Base-by-base conservation (phyloP, 2,329 filamentous ascomycete genomes). In the Aspergillus floridensis region DNA sequence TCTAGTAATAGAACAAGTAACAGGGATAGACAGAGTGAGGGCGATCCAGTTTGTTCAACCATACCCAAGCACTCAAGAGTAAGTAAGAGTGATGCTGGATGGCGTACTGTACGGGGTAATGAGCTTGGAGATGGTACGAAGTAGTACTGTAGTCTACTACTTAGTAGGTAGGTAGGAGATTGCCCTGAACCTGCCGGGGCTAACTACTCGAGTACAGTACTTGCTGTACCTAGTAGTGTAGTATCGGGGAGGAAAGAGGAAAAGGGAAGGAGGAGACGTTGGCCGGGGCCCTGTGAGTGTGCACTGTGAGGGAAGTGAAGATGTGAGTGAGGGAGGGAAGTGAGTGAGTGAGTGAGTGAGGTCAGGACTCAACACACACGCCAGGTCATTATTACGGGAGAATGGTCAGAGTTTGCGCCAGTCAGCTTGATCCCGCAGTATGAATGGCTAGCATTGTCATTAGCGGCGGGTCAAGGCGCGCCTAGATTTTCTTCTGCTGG, bases 391-490 rank as follows among this genome's bases (percentile, higher is more conserved):
- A 29, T 53, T 56, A 56, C 55, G 57, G 55, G 58, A 32, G 41
- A 53, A 58, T 19, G 52, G 38, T 58, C 59, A 58, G 52, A 61
- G 58, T 62, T 60, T 60, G 60, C 57, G 60, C 54, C 57, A 41
- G 57, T 59, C 58, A 59, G 54, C 57, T 52, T 56, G 24, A 41
- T 54, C 29, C 22, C n/a, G 35, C 53, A 35, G 32, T 44, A 16
- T 59, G 54, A 57, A 35, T 56, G 53, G 56, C 44, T 21, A 19
- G 32, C 35, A 21, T 44, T 31, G 24, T 21, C 7, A n/a, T 26
- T 48, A 41, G 24, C 16, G 21, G 63, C 59, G 63, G 63, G 61
- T 65, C 59, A 61, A 57, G 46, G 49, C 52, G 53, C 51, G 57
- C 50, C 59, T 59, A 44, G 24, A 61, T 58, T 56, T 22, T 49